Conservation (phyloP, 129 eudicot genomes). For the Cynara cardunculus region DNA sequence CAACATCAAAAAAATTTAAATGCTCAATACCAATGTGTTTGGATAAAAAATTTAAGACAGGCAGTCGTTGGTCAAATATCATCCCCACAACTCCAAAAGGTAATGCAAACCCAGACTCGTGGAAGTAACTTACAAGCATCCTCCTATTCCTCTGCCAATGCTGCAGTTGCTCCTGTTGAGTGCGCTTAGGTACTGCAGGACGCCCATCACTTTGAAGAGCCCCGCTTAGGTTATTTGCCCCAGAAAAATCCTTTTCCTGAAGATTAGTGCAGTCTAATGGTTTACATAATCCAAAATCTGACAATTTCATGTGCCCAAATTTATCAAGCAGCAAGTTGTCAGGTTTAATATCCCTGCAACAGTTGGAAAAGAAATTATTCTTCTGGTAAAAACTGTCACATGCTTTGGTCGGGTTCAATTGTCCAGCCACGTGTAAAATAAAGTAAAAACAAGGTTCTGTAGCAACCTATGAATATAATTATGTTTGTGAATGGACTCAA, state of each 20-base stretch:
- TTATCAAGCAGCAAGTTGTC: constrained; percentile 93
- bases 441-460: not conserved
- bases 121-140: constrained; percentile 74
- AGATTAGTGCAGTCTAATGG: constrained; percentile 86
- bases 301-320: constrained; percentile 92
- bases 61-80: not conserved
- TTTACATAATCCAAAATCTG: constrained; percentile 97
- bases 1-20: not conserved
- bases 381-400: not conserved
- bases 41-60: not conserved
- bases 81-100: not conserved
- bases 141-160: constrained; percentile 99
- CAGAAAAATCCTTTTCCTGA: constrained; percentile 87
- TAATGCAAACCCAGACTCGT: not conserved
- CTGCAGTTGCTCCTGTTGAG: constrained; percentile 93
- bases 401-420: not conserved
- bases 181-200: constrained; percentile 79
- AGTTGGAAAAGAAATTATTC: constrained; percentile 4
- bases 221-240: constrained; percentile 71
- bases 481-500: constrained; percentile 92
- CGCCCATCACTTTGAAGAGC: constrained; percentile 97
- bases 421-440: not conserved
- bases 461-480: constrained; percentile 92
- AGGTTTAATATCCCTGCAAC: constrained; percentile 92
- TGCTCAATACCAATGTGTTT: not conserved